phyloP scores from a whole-genome alignment of 139 green algal genomes.

The Ettlia oleoabundans region DNA sequence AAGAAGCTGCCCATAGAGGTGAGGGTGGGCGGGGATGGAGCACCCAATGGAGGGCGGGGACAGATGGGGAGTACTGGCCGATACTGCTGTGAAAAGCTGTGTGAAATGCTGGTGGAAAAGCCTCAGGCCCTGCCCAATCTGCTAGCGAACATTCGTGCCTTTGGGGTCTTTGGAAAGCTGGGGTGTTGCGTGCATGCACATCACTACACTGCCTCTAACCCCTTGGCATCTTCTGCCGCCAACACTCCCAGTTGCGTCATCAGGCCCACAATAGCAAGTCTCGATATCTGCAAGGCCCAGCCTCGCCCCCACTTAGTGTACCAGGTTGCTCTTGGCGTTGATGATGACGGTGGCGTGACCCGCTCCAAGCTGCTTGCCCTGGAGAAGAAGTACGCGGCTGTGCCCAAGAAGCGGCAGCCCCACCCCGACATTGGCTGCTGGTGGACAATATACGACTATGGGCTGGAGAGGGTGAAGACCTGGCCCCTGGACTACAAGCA shows the following conservation, averaged over 20 bases:
- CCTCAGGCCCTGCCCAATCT: no score
- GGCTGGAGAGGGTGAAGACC: conserved; percentile 70
- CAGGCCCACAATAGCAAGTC: no score
- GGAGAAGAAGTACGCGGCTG: conserved; percentile 77
- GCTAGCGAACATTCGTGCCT: no score
- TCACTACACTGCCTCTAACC: no score
- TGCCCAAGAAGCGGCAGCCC: conserved; percentile 72
- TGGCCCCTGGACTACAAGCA: conserved; percentile 81
- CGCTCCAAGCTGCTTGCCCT: conserved; percentile 61
- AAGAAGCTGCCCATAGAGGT: conserved; percentile 76
- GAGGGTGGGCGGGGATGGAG: conserved; percentile 52
- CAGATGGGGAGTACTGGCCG: background rate
- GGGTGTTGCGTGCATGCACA: background rate
- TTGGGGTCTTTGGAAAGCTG: no score
- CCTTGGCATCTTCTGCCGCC: no score
- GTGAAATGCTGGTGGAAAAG: no score
- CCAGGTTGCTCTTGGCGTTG: conserved; percentile 14
- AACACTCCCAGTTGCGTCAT: no score
- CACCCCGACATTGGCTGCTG: conserved; percentile 89
- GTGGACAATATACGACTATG: conserved; percentile 96
- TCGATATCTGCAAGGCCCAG: no score
- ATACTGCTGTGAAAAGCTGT: no score
- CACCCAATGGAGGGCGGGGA: background rate
- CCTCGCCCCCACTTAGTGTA: no score
- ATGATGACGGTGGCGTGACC: background rate